These are phyloP conservation scores for Corymbia maculata DNA, from an alignment of 345 rosid species.

Conservation along the genomic window DNA sequence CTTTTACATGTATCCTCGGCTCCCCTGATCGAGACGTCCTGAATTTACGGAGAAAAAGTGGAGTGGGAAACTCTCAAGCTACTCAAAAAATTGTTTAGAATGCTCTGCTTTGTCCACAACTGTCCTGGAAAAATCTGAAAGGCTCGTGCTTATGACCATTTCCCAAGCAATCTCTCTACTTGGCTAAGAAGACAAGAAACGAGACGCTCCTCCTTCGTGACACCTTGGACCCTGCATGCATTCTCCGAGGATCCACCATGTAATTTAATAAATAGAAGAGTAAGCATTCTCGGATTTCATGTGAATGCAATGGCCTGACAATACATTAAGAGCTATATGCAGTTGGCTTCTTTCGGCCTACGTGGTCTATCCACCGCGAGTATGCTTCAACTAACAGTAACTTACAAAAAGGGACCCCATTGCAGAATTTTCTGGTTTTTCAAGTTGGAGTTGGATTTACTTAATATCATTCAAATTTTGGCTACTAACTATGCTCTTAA, in stretches of 20 bases:
- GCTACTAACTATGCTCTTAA: too few species aligned
- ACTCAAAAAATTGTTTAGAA: conserved; percentile 9
- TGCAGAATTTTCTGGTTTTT: background rate
- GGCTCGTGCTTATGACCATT: background rate
- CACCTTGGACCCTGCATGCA: background rate
- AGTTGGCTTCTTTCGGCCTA: background rate
- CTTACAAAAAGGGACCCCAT: background rate
- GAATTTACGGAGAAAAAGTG: conserved; percentile 4
- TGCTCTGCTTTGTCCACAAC: conserved; percentile 4
- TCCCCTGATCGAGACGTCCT: conserved; percentile 3
- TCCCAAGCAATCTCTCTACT: conserved; percentile 21
- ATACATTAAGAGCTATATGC: background rate
- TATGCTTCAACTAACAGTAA: background rate
- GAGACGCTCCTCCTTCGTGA: background rate
- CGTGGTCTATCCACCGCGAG: background rate
- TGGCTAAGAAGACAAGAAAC: conserved; percentile 28
- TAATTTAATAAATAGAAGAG: background rate
- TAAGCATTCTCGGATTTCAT: background rate
- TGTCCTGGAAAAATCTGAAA: background rate
- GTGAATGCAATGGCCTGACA: background rate
- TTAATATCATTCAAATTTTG: background rate
- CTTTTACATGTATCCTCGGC: background rate
- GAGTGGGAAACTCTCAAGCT: conserved; percentile 19
- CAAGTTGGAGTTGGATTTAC: background rate
- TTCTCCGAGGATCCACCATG: background rate